Conservation (phyloP, 2,329 filamentous ascomycete species). For the Arthroderma sp. region DNA sequence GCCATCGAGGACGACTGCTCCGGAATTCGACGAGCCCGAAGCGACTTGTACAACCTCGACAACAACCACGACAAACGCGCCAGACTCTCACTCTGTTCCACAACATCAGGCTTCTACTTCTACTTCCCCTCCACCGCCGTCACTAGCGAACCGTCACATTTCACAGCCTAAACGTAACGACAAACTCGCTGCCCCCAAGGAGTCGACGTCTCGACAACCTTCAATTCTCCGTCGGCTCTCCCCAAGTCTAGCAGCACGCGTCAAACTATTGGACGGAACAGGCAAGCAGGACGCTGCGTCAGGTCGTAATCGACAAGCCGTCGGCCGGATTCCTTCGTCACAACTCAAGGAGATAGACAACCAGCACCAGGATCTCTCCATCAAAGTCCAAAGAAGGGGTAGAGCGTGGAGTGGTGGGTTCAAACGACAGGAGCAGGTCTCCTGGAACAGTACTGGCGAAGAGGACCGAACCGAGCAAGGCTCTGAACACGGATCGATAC, state of each 20-base stretch:
- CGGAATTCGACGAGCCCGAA: neutral
- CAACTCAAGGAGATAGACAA: conserved; percentile 30
- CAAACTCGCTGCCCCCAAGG: too few relatives aligned
- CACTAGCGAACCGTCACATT: too few relatives aligned
- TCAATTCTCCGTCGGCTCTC: conserved; percentile 31
- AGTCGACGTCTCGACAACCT: neutral
- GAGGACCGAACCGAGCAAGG: neutral
- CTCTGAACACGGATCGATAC: conserved; percentile 2
- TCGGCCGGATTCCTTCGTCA: conserved; percentile 29
- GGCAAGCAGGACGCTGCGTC: conserved; percentile 9
- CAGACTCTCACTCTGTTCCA: neutral
- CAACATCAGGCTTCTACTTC: too few relatives aligned
- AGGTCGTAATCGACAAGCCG: conserved; percentile 12
- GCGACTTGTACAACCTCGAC: neutral
- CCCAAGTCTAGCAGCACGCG: conserved; percentile 29
- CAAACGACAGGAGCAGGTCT: conserved; percentile 9
- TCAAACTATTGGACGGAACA: conserved; percentile 29
- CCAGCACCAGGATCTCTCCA: conserved; percentile 26
- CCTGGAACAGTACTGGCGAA: neutral
- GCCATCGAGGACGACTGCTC: neutral
- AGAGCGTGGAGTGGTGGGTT: conserved; percentile 21
- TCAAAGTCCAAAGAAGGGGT: conserved; percentile 26
- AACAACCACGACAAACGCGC: neutral
- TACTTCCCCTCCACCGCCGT: too few relatives aligned
- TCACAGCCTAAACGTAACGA: too few relatives aligned